phyloP scores from a whole-genome alignment of 805 yeast species.

The Suhomyces faveliae region DNA sequence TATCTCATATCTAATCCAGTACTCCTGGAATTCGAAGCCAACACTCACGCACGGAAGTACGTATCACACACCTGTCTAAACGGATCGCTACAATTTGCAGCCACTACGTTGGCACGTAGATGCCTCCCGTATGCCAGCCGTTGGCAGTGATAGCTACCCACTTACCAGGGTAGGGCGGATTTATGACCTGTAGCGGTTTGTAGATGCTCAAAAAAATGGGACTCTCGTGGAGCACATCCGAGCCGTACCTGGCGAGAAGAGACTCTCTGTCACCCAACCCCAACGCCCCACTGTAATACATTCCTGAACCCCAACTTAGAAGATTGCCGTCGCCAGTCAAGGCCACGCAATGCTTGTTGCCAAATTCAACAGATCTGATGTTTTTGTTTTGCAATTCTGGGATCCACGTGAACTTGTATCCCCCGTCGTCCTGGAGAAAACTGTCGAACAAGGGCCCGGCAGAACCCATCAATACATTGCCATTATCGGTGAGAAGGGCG shows the following conservation, averaged over 20 bases:
- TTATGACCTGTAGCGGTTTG: conserved; percentile 23
- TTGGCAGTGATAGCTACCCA: conserved; percentile 67
- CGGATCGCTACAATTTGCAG: too few species aligned
- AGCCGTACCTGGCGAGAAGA: conserved; percentile 5
- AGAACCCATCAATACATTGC: conserved; percentile 45
- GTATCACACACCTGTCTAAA: too few species aligned
- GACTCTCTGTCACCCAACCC: conserved; percentile 48
- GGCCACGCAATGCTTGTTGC: conserved; percentile 71
- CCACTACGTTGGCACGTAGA: conserved; percentile 23
- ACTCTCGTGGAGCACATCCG: conserved; percentile 23
- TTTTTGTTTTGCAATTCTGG: conserved; percentile 46
- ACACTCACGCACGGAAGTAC: too few species aligned
- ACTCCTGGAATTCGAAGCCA: too few species aligned
- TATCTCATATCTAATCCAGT: too few species aligned
- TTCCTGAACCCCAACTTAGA: conserved; percentile 68
- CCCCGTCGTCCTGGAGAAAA: conserved; percentile 3
- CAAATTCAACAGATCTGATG: conserved; percentile 58
- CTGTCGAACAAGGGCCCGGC: conserved; percentile 10
- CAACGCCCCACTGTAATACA: conserved; percentile 62
- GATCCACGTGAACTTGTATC: conserved; percentile 28
- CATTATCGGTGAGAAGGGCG: conserved; percentile 55
- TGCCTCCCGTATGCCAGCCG: conserved; percentile 80
- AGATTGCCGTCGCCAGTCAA: conserved; percentile 55
- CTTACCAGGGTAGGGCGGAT: conserved; percentile 43
- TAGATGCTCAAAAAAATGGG: conserved; percentile 30